Conservation (phyloP, 225 moss, liverwort and hornwort species). For the Neckera pumila region DNA sequence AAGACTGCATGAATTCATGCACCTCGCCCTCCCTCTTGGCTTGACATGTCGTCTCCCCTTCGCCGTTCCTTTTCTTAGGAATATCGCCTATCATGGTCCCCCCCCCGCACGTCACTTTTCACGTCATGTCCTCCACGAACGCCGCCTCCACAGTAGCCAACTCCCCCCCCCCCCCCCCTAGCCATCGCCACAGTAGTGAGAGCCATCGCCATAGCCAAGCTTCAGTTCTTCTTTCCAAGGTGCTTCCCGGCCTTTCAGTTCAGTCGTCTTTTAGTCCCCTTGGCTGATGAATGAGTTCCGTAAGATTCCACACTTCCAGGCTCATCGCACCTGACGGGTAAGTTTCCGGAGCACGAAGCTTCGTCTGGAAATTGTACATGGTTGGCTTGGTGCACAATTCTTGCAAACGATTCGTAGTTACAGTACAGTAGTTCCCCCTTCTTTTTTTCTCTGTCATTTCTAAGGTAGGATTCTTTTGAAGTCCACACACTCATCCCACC, state of each 20-base stretch:
- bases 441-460: too few relatives aligned
- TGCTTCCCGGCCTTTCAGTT: too few relatives aligned
- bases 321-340: not conserved
- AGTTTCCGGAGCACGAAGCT: not conserved
- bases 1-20: too few relatives aligned
- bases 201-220: not conserved
- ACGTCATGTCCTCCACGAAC: not conserved
- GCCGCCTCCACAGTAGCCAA: not conserved
- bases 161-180: not conserved
- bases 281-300: too few relatives aligned
- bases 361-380: not conserved
- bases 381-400: not conserved
- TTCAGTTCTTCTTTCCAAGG: not conserved
- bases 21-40: too few relatives aligned
- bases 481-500: not conserved
- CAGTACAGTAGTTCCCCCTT: fast-evolving
- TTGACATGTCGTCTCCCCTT: not conserved
- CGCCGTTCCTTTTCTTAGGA: not conserved
- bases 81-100: not conserved
- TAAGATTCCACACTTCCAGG: not conserved
- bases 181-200: not conserved
- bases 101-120: not conserved
- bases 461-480: not conserved
- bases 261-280: too few relatives aligned
- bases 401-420: not conserved